These are phyloP conservation scores for Ganoderma meredithae DNA, from an alignment of 1,284 basidiomycete genomes.

Conservation along the genomic window DNA sequence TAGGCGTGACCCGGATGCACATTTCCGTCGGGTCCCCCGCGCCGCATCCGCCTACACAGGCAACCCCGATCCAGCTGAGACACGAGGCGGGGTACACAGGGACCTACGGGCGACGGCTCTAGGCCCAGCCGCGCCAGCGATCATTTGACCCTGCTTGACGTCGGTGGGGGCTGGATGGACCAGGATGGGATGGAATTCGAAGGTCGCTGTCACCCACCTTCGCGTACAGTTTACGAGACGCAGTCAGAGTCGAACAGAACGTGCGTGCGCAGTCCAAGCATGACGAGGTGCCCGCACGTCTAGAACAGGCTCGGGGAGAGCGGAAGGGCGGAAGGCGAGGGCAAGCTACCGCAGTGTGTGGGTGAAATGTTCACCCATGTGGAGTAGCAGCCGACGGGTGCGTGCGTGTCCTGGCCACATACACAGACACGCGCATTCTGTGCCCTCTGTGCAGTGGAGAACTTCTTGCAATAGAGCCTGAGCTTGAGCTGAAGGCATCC, in stretches of 20 bases:
- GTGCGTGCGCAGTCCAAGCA: neutral
- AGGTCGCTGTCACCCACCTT: neutral
- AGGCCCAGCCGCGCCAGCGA: neutral
- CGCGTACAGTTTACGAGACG: neutral
- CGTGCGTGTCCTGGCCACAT: neutral
- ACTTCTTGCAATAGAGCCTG: neutral
- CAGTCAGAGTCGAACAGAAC: neutral
- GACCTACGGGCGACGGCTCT: slow-evolving; percentile 19
- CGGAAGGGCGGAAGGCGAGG: neutral
- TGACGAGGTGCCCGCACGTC: neutral
- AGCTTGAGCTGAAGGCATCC: neutral
- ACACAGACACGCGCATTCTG: neutral
- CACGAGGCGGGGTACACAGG: slow-evolving; percentile 30
- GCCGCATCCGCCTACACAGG: neutral
- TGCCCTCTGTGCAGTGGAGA: neutral
- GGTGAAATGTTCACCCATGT: too few species aligned
- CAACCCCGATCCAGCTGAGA: slow-evolving; percentile 10
- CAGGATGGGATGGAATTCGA: neutral
- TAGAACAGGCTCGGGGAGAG: neutral
- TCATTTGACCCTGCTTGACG: neutral
- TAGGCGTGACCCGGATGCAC: neutral
- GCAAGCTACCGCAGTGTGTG: neutral
- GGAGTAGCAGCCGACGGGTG: too few species aligned
- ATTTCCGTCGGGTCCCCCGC: neutral
- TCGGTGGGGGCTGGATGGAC: neutral